Conservation (phyloP, 225 moss, liverwort and hornwort species). For the Marchantia polymorpha region DNA sequence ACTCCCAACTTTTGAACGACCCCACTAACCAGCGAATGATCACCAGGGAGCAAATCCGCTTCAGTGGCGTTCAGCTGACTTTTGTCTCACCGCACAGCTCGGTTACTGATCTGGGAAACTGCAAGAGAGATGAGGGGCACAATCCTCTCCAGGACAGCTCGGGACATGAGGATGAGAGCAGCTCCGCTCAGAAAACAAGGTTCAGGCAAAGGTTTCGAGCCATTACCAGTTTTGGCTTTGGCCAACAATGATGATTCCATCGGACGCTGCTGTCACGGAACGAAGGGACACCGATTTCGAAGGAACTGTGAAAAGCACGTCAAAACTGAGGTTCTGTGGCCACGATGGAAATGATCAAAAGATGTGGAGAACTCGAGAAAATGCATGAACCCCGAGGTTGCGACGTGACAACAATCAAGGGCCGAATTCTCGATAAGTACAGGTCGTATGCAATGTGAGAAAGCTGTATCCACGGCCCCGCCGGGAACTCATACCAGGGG, state of each 20-base stretch:
- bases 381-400: conserved; percentile 27
- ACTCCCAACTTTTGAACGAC: neutral
- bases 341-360: conserved; percentile 18
- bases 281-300: neutral
- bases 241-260: conserved; percentile 48
- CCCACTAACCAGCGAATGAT: neutral
- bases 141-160: neutral
- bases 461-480: conserved; percentile 15
- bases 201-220: neutral
- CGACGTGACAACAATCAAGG: neutral
- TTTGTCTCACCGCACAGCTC: neutral
- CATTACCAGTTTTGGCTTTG: conserved; percentile 37
- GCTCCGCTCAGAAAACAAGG: neutral
- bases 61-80: neutral
- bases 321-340: conserved; percentile 13
- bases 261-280: conserved; percentile 33
- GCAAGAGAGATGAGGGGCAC: neutral
- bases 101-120: neutral
- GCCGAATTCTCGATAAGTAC: neutral
- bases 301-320: conserved; percentile 15
- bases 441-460: conserved; percentile 17
- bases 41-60: neutral
- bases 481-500: conserved; percentile 3
- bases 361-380: conserved; percentile 18
- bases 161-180: neutral